Conservation (phyloP, 257 asterid genomes). For the Solanum megistacrolobum region DNA sequence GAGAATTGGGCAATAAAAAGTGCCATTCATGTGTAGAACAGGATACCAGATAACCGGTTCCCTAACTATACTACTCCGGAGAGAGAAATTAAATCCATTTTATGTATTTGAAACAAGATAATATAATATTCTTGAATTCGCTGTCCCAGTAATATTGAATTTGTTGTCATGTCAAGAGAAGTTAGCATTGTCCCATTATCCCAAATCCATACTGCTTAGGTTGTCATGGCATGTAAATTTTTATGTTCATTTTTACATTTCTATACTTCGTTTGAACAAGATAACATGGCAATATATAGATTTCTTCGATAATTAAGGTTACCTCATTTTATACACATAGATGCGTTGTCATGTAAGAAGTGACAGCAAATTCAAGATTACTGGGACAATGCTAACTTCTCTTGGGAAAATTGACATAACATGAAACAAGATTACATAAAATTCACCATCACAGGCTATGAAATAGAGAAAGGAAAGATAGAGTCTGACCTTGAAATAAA, state of each 20-base stretch:
- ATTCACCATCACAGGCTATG: neutral
- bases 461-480: neutral
- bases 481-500: conserved; percentile 75
- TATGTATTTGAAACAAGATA: neutral
- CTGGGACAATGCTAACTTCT: neutral
- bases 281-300: neutral
- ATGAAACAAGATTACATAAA: no score
- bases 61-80: neutral
- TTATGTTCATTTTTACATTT: neutral
- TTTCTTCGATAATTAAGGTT: neutral
- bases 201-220: neutral
- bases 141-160: neutral
- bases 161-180: neutral
- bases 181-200: neutral
- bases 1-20: neutral
- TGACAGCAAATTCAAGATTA: neutral
- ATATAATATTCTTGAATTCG: neutral
- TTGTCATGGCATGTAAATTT: neutral
- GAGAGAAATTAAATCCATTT: neutral
- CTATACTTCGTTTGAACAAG: neutral
- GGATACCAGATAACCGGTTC: neutral
- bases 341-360: neutral
- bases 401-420: neutral
- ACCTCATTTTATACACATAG: neutral
- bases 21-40: neutral